phyloP scores from a whole-genome alignment of 2,329 filamentous ascomycete genomes.

The Xylariomycetidae sp. region DNA sequence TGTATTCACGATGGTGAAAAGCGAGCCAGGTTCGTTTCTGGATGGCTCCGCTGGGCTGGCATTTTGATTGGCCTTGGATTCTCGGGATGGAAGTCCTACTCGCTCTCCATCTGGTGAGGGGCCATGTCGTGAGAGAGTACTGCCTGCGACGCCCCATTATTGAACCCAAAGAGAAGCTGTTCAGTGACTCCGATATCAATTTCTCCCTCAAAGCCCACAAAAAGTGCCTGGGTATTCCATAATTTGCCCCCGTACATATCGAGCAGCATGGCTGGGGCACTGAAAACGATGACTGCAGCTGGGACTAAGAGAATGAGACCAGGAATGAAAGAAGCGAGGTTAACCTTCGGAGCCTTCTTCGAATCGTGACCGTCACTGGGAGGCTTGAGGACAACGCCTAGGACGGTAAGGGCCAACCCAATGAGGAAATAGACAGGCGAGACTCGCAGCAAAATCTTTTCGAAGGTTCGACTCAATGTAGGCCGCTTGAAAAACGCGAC shows the following conservation, averaged over 20 bases:
- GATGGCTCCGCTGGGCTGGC: background rate
- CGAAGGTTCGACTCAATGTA: constrained; percentile 1
- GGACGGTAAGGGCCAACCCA: constrained; percentile 1
- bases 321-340: background rate
- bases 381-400: background rate
- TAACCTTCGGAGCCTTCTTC: background rate
- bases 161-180: constrained; percentile 7
- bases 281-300: constrained; percentile 2
- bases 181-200: constrained; percentile 7
- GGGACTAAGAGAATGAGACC: constrained; percentile 2
- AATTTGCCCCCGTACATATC: constrained; percentile 11
- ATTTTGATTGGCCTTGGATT: background rate
- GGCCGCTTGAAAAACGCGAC: constrained; percentile 9
- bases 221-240: constrained; percentile 10
- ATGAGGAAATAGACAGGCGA: constrained; percentile 4
- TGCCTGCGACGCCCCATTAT: constrained; percentile 10
- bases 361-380: too few species aligned
- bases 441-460: constrained; percentile 6
- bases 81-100: constrained; percentile 1
- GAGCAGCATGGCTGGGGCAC: constrained; percentile 3
- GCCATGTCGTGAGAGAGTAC: constrained; percentile 7
- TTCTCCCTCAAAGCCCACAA: constrained; percentile 9
- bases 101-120: constrained; percentile 6
- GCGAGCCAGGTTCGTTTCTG: background rate
- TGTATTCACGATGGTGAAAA: constrained; percentile 35